Base-by-base conservation (phyloP, 805 yeast species). In the Yamadazyma tumulicola region DNA sequence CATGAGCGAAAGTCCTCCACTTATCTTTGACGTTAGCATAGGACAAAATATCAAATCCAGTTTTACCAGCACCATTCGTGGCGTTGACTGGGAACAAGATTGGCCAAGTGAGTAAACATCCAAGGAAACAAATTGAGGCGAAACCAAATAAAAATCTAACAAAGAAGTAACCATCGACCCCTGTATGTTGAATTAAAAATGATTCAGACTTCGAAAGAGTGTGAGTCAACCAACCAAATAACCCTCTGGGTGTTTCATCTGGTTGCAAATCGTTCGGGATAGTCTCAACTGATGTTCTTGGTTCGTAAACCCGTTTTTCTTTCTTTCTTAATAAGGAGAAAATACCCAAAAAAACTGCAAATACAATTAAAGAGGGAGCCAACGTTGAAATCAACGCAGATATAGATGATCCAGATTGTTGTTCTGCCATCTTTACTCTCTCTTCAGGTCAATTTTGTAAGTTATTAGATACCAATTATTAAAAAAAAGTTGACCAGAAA, bases 161-260 rank as follows among this genome's bases (percentile, higher is more conserved):
- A 52, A 79, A 84, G 53, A 85, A 79, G 54, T 81, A 85, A 2
- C 93, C 93, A 58, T 85, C 94, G 20, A 78, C 55, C 34, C 89
- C 85, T 24, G 81, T 64, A 43, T 81, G 80, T 59, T 83, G 89
- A 47, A 85, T 66, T 26, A 80, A 46, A 56, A 69, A 83, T 1
- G 77, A 54, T 41, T 79, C 81, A 1, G 87, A 81, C 52, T 73
- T 74, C 4, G 61, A 42, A 40, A 79, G 46, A 15, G 83, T 38
- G 36, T 57, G 64, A 2, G 68, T 50, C 5, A 79, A 45, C 93
- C 93, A 85, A 4, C 60, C 52, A 41, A 74, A 69, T 0, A 64
- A 54, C 10, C 78, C 77, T 4, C 49, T 39, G 4, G 75, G 72
- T 26, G 66, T 52, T 26, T 57, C 61, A 20, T 70, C 73, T 1